phyloP scores from a whole-genome alignment of 306 rosid species.

The Ormosia semicastrata region DNA sequence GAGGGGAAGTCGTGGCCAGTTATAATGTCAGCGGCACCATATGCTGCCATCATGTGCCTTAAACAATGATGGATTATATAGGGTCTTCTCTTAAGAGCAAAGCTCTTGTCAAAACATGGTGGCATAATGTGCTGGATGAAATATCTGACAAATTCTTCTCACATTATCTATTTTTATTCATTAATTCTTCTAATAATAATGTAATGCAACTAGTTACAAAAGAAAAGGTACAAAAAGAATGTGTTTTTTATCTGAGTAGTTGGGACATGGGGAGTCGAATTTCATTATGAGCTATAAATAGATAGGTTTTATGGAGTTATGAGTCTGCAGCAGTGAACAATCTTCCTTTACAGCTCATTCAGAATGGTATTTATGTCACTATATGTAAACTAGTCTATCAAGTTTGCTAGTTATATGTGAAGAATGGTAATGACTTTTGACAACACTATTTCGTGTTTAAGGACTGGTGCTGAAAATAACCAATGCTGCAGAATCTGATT shows the following conservation, averaged over 20 bases:
- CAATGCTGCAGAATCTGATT: neutral
- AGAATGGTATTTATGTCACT: slow-evolving; percentile 29
- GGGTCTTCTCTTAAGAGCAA: neutral
- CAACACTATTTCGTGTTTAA: neutral
- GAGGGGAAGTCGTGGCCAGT: slow-evolving; percentile 60
- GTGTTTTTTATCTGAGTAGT: slow-evolving; percentile 25
- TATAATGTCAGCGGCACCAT: slow-evolving; percentile 64
- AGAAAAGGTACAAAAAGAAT: slow-evolving; percentile 32
- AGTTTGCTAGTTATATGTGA: neutral
- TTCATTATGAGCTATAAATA: slow-evolving; percentile 19
- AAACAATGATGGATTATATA: slow-evolving; percentile 20
- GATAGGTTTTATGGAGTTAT: slow-evolving; percentile 25
- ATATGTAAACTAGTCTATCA: slow-evolving; percentile 6
- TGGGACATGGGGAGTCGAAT: slow-evolving; percentile 21
- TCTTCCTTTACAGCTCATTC: slow-evolving; percentile 34
- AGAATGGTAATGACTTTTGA: neutral
- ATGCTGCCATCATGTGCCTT: slow-evolving; percentile 64
- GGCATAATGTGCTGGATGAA: slow-evolving; percentile 28
- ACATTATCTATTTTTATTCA: slow-evolving; percentile 31
- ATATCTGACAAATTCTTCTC: slow-evolving; percentile 43
- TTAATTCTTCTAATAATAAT: slow-evolving; percentile 3
- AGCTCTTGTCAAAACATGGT: slow-evolving; percentile 27
- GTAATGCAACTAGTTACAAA: slow-evolving; percentile 25
- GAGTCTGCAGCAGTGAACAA: slow-evolving; percentile 20
- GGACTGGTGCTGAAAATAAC: slow-evolving; percentile 4